phyloP scores from a whole-genome alignment of 805 yeast species.

The Saturnispora besseyi region DNA sequence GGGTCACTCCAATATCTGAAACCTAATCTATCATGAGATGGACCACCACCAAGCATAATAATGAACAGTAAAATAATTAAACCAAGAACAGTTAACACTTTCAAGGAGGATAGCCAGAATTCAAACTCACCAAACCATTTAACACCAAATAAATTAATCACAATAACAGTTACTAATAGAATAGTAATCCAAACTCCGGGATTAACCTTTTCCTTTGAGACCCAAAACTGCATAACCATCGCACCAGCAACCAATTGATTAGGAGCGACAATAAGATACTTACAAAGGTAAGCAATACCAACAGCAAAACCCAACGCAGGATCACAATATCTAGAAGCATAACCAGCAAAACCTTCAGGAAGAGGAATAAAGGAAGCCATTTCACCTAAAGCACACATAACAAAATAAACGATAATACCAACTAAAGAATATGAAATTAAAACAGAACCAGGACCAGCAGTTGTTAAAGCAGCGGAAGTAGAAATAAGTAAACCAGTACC shows the following conservation, averaged over 20 bases:
- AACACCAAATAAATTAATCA: constrained; percentile 38
- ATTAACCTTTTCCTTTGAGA: constrained; percentile 35
- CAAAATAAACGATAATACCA: constrained; percentile 63
- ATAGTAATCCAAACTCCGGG: constrained; percentile 48
- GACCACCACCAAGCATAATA: constrained; percentile 72
- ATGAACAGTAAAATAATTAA: constrained; percentile 53
- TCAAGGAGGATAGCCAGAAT: constrained; percentile 54
- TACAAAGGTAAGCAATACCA: constrained; percentile 44
- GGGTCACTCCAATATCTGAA: constrained; percentile 37
- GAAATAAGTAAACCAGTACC: constrained; percentile 78
- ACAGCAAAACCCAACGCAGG: constrained; percentile 49
- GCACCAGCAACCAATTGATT: constrained; percentile 52
- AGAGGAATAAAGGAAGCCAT: constrained; percentile 47
- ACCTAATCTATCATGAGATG: constrained; percentile 53
- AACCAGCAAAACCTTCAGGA: constrained; percentile 48
- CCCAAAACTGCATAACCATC: constrained; percentile 47
- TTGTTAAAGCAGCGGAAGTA: constrained; percentile 59
- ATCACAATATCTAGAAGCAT: constrained; percentile 44
- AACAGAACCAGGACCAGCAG: constrained; percentile 62
- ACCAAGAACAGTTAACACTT: constrained; percentile 59
- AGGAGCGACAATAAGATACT: constrained; percentile 45
- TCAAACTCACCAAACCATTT: constrained; percentile 40
- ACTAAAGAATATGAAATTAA: constrained; percentile 58
- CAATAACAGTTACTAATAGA: constrained; percentile 33
- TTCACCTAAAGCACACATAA: constrained; percentile 50